Conservation (phyloP, 768 basidiomycete genomes). For the Hypholoma sublateritium region DNA sequence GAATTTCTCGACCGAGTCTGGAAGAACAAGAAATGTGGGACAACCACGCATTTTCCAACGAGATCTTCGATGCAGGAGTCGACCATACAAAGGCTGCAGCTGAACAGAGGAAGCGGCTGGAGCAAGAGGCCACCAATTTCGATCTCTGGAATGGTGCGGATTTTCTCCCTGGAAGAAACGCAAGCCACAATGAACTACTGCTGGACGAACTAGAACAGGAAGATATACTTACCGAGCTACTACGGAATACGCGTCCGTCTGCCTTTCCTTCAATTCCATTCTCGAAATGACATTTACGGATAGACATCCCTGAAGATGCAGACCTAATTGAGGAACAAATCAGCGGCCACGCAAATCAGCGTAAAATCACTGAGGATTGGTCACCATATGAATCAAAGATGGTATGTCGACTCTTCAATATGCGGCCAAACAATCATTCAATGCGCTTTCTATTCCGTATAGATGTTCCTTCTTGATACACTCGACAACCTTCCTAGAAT, state of each 20-base stretch:
- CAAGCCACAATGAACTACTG: background rate
- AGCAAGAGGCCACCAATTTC: too few relatives aligned
- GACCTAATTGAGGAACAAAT: background rate
- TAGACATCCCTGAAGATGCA: background rate
- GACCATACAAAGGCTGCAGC: too few relatives aligned
- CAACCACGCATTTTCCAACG: too few relatives aligned
- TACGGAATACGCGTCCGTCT: slow-evolving; percentile 3
- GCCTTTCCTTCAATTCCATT: background rate
- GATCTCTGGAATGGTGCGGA: too few relatives aligned
- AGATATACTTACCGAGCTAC: slow-evolving; percentile 2
- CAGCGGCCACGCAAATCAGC: background rate
- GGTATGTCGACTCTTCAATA: background rate
- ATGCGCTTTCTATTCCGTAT: too few relatives aligned
- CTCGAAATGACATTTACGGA: background rate
- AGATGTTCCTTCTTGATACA: slow-evolving; percentile 21
- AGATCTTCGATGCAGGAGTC: too few relatives aligned
- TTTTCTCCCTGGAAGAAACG: background rate
- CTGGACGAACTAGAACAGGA: slow-evolving; percentile 3
- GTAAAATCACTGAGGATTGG: background rate
- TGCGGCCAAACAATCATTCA: too few relatives aligned
- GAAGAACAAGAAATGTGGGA: too few relatives aligned
- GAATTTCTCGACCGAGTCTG: too few relatives aligned
- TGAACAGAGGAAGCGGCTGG: too few relatives aligned
- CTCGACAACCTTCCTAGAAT: slow-evolving; percentile 28
- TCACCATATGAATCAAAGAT: slow-evolving; percentile 10